phyloP scores from a whole-genome alignment of 139 green algal species.

The Chlamydomonas sphaeroides region DNA sequence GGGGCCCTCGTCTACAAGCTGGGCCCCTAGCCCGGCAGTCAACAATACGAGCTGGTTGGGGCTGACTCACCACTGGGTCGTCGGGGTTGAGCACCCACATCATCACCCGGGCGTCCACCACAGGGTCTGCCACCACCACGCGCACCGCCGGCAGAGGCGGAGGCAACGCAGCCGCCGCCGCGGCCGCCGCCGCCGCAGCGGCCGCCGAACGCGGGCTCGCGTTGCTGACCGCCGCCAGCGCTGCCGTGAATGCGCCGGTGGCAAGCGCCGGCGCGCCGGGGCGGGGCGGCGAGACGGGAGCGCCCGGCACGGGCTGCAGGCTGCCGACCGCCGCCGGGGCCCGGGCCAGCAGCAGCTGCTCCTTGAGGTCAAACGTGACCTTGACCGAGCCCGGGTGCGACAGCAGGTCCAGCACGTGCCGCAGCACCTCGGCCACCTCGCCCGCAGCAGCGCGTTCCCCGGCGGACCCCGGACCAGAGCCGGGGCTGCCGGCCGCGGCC shows the following conservation, averaged over 20 bases:
- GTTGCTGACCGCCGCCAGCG: too few species aligned
- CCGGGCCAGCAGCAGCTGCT: conserved; percentile 53
- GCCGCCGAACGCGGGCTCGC: too few species aligned
- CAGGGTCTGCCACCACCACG: conserved; percentile 49
- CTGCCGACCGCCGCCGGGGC: too few species aligned
- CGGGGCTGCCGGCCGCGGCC: not conserved
- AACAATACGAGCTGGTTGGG: too few species aligned
- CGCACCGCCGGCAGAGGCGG: not conserved
- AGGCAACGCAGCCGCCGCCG: not conserved
- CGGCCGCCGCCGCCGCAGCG: not conserved
- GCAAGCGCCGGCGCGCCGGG: too few species aligned
- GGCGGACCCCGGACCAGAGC: not conserved
- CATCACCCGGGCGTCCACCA: conserved; percentile 83
- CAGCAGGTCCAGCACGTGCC: conserved; percentile 42
- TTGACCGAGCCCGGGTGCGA: conserved; percentile 21
- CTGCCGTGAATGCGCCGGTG: too few species aligned
- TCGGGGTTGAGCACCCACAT: conserved; percentile 76
- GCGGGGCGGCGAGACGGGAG: too few species aligned
- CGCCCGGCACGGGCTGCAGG: too few species aligned
- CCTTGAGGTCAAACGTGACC: conserved; percentile 69
- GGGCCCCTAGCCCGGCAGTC: too few species aligned
- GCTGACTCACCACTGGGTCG: conserved; percentile 27
- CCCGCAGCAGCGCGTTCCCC: not conserved
- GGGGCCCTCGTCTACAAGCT: too few species aligned
- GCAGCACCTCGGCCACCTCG: conserved; percentile 38